These are phyloP conservation scores for Herpotrichia juniperi DNA, from an alignment of 2,329 filamentous ascomycete species.

Conservation along the genomic window DNA sequence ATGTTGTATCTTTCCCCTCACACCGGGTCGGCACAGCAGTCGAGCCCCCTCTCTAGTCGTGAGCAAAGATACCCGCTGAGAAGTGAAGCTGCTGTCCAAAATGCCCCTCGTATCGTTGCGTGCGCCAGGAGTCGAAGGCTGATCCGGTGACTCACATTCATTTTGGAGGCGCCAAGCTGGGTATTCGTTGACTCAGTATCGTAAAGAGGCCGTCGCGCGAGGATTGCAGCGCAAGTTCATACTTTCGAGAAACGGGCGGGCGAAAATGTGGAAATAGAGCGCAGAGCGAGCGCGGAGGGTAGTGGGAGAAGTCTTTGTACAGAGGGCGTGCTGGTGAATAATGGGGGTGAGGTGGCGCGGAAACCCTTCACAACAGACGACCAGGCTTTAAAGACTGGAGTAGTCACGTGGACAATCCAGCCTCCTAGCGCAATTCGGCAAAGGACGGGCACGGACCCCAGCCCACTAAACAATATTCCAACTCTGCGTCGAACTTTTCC, in stretches of 20 bases:
- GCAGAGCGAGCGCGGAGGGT: slow-evolving; percentile 15
- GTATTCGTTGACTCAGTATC: slow-evolving; percentile 44
- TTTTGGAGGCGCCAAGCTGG: slow-evolving; percentile 30
- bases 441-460: too few relatives aligned
- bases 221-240: slow-evolving; percentile 13
- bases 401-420: not conserved
- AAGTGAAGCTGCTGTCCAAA: not conserved
- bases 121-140: not conserved
- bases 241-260: slow-evolving; percentile 22
- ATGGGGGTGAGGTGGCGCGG: slow-evolving; percentile 1
- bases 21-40: not conserved
- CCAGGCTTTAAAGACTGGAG: too few relatives aligned
- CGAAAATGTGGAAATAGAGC: slow-evolving; percentile 13
- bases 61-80: not conserved
- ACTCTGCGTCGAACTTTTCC: slow-evolving; percentile 33
- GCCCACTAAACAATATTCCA: slow-evolving; percentile 24
- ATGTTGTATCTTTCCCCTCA: not conserved
- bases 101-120: not conserved
- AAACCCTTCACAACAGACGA: not conserved
- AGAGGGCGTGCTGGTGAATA: not conserved
- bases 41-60: not conserved
- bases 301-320: slow-evolving; percentile 8
- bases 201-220: slow-evolving; percentile 41
- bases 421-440: too few relatives aligned
- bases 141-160: slow-evolving; percentile 43